Evolutionary conservation across 257 asterid genomes (phyloP).

Genomic region (Nicotiana obtusifolia): DNA sequence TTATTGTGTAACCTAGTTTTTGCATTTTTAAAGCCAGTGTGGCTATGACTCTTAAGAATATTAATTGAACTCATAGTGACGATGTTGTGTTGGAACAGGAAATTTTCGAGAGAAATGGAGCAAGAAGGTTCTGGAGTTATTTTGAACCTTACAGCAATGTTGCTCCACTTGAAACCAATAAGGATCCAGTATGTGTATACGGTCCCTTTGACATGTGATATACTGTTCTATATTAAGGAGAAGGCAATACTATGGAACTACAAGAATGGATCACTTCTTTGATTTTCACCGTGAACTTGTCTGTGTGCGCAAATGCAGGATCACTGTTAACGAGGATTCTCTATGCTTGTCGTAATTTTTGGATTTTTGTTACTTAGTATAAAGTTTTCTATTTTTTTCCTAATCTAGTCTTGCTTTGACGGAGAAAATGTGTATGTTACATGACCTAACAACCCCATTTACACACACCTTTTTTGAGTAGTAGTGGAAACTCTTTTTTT

Average conservation of each 20-base stretch:
- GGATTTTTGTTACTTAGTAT: not conserved
- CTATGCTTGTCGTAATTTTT: not conserved
- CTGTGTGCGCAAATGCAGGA: not conserved
- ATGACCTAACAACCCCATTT: not conserved
- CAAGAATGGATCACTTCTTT: not conserved
- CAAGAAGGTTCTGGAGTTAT: constrained; percentile 81
- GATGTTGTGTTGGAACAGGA: constrained; percentile 43
- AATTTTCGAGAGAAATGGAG: constrained; percentile 63
- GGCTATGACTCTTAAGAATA: not conserved
- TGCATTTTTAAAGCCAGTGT: not conserved
- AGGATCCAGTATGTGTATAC: constrained; percentile 41
- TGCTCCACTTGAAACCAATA: constrained; percentile 37
- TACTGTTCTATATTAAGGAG: not conserved
- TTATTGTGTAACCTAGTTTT: not conserved
- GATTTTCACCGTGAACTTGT: not conserved
- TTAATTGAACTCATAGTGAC: not conserved
- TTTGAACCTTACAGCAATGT: constrained; percentile 49
- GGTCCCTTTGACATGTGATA: not conserved
- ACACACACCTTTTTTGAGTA: not conserved
- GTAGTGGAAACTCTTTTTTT: not conserved
- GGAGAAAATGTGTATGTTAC: not conserved
- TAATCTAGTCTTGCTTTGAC: not conserved
- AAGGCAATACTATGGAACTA: not conserved
- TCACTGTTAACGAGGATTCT: not conserved
- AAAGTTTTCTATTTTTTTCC: not conserved